Evolutionary conservation across 2,329 filamentous ascomycete genomes (phyloP).

Genomic region (Fusarium lateritium): DNA sequence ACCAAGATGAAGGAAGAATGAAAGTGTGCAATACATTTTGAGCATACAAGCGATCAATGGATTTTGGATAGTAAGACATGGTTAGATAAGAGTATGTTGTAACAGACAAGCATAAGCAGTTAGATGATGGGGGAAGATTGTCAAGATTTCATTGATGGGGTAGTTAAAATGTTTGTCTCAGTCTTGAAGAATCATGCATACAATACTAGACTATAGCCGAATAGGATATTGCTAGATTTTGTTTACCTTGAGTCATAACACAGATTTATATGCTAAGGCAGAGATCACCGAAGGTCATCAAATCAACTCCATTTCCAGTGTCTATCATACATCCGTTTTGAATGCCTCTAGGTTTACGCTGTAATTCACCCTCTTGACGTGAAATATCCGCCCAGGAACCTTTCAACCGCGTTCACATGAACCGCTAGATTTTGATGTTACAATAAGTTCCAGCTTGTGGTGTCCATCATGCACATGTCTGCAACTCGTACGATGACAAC

Average conservation of each 20-base stretch:
- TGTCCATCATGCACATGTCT: constrained; percentile 13
- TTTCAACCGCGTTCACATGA: constrained; percentile 10
- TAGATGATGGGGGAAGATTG: background rate
- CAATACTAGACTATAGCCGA: background rate
- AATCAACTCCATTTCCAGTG: constrained; percentile 14
- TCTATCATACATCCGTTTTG: constrained; percentile 33
- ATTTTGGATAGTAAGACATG: background rate
- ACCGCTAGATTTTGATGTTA: constrained; percentile 16
- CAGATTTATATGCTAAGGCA: background rate
- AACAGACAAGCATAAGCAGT: background rate
- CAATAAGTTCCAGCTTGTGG: constrained; percentile 7
- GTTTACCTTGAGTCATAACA: background rate
- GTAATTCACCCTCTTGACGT: constrained; percentile 5
- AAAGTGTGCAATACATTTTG: constrained; percentile 4
- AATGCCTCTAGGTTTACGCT: constrained; percentile 9
- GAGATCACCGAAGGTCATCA: background rate
- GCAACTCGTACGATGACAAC: background rate
- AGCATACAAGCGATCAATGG: background rate
- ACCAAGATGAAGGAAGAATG: constrained; percentile 58
- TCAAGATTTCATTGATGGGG: constrained; percentile 26
- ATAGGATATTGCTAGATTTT: background rate
- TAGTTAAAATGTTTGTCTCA: constrained; percentile 21
- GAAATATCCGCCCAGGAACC: constrained; percentile 1
- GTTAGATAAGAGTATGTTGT: background rate
- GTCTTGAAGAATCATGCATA: constrained; percentile 1